A percentile compares a stretch with the other conserved stretches of the same genome.
These are phyloP conservation scores for Fusarium mundagurra DNA, from an alignment of 2,329 filamentous ascomycete species.

Conservation along the genomic window DNA sequence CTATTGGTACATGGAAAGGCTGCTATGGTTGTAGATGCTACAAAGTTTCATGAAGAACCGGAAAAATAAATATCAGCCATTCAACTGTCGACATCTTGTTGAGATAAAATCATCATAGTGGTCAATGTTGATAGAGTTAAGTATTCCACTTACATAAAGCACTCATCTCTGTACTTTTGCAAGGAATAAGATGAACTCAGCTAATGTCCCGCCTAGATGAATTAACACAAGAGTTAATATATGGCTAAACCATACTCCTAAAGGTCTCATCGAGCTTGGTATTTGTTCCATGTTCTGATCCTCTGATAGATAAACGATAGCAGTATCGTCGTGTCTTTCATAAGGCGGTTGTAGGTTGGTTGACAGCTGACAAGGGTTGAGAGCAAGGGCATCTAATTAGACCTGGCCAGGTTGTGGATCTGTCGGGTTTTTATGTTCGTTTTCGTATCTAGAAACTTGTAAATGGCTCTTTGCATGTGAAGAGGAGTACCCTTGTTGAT, in stretches of 20 bases:
- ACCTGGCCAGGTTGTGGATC: slow-evolving; percentile 5
- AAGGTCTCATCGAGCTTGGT: neutral
- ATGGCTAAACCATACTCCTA: neutral
- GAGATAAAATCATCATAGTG: neutral
- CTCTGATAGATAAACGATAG: neutral
- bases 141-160: neutral
- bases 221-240: too few relatives aligned
- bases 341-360: neutral
- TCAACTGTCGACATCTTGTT: neutral
- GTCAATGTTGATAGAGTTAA: neutral
- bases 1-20: neutral
- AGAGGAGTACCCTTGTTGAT: neutral
- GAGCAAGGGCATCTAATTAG: slow-evolving; percentile 2
- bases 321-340: neutral
- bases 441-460: slow-evolving; percentile 10
- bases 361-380: neutral
- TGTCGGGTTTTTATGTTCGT: slow-evolving; percentile 4
- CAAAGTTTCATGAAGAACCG: neutral
- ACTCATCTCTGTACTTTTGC: neutral
- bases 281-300: neutral
- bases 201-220: neutral
- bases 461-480: slow-evolving; percentile 12
- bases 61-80: neutral
- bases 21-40: neutral
- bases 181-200: neutral